Base-by-base conservation (phyloP, 129 eudicot genomes). In the Scalesia atractyloides region DNA sequence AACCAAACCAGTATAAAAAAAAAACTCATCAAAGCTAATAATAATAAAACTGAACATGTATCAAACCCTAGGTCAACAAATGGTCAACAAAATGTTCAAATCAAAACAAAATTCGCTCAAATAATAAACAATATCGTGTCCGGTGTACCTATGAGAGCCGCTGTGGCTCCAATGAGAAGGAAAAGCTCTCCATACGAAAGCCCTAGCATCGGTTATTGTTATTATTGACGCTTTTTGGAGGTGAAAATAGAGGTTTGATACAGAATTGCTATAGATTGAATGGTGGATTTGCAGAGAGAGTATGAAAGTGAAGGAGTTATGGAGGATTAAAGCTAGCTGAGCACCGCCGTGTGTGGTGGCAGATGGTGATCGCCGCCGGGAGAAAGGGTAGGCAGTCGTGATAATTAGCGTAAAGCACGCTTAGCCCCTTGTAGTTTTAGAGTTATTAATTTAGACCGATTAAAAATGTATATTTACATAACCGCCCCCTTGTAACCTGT, bases 111-210 rank as follows among this genome's bases (percentile, higher is more conserved):
- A 51, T 63, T 34, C 37, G 34, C 34, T 52, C 59, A 1, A 17
- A 52, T 5, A 16, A 5, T 3, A 51, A 49, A 67, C 57, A 14
- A 60, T 22, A 61, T 58, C 46, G 47, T 22, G 58, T 11, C 11
- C 5, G 44, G 44, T 60, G 69, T 83, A 90, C 97, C 97, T 53
- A 91, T 81, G 15, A 95, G 80, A 57, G 91, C 96, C 16, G 96
- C 99, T 3, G 90, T 82, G 17, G 97, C 97, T 76, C 99, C 99
- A 13, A 94, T 49, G 24, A 90, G 52, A 61, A 95, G 94, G 64
- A 94, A 82, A 14, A 90, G 68, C 82, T 95, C 96, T 37, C 93
- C 97, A 63, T 90, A 90, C 15, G 99, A 95, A 66, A 95, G 68
- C 61, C 99, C 99, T 70, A 90, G 74, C 99, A 95, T 92, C 47